A percentile compares a stretch with the other conserved stretches of the same genome.
Conservation (phyloP, 441 rosid species). For the Gossypium trilobum region DNA sequence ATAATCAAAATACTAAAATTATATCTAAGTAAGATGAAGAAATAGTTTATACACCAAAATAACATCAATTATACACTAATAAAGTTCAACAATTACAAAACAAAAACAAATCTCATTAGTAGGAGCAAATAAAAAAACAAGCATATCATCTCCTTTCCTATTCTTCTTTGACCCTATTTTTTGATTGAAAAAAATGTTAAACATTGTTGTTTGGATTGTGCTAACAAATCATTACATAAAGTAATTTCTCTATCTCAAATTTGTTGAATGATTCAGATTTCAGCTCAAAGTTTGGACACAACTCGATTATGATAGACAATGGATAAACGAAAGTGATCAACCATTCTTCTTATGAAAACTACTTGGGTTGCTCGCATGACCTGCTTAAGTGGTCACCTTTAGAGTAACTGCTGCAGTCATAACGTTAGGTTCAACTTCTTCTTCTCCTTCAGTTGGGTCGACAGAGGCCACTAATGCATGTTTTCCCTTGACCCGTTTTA, state of each 20-base stretch:
- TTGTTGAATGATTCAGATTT: background rate
- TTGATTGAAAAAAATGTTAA: background rate
- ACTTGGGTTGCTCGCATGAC: background rate
- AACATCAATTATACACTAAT: too few relatives aligned
- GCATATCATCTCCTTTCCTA: background rate
- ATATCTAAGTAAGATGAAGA: too few relatives aligned
- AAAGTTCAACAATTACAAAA: too few relatives aligned
- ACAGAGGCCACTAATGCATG: background rate
- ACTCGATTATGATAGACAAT: background rate
- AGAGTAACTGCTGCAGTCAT: background rate
- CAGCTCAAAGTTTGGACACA: background rate
- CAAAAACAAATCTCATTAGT: background rate
- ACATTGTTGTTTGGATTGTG: background rate
- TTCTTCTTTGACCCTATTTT: background rate
- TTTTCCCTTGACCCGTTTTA: background rate
- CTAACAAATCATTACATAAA: too few relatives aligned
- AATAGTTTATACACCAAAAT: too few relatives aligned
- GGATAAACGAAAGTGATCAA: background rate
- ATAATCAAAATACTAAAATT: too few relatives aligned
- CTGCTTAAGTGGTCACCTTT: background rate
- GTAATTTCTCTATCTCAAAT: too few relatives aligned
- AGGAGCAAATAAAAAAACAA: background rate
- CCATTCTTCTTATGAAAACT: background rate
- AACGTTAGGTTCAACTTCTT: background rate
- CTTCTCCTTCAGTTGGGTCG: background rate